phyloP scores from a whole-genome alignment of 345 rosid genomes.

The Erysimum cheiranthoides region DNA sequence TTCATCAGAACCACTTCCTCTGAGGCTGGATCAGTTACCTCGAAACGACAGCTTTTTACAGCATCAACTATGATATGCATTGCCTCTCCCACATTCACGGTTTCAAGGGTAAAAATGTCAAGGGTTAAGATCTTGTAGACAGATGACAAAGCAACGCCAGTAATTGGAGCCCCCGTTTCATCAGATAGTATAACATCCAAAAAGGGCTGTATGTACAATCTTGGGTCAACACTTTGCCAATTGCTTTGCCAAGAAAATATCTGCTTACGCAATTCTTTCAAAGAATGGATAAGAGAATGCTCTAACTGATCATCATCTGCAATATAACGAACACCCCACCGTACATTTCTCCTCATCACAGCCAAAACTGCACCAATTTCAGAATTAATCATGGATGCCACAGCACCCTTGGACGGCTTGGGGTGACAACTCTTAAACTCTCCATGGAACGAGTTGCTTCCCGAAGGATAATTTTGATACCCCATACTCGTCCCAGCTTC shows the following conservation, averaged over 20 bases:
- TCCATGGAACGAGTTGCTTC: conserved; percentile 45
- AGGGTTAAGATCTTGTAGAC: conserved; percentile 76
- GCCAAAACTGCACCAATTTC: conserved; percentile 79
- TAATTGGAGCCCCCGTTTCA: conserved; percentile 83
- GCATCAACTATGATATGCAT: conserved; percentile 74
- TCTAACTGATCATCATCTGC: conserved; percentile 72
- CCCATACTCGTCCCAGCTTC: conserved; percentile 54
- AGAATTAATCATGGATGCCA: conserved; percentile 70
- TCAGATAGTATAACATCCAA: conserved; percentile 74
- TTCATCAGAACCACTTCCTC: conserved; percentile 84
- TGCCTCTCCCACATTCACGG: conserved; percentile 64
- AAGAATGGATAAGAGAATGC: conserved; percentile 73
- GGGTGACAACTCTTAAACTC: conserved; percentile 41
- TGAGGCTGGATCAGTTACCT: conserved; percentile 76
- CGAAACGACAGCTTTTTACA: conserved; percentile 72
- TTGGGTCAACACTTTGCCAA: conserved; percentile 62
- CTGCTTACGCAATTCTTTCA: conserved; percentile 68
- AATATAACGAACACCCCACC: conserved; percentile 69
- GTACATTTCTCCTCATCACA: conserved; percentile 80
- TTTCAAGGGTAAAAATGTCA: conserved; percentile 61
- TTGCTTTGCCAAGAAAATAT: conserved; percentile 64
- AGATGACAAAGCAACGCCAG: conserved; percentile 80
- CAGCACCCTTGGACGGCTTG: conserved; percentile 54
- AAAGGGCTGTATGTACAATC: conserved; percentile 68
- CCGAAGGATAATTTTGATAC: conserved; percentile 50